Conservation (phyloP, 495 filamentous ascomycete species). For the Penicillium subrubescens region DNA sequence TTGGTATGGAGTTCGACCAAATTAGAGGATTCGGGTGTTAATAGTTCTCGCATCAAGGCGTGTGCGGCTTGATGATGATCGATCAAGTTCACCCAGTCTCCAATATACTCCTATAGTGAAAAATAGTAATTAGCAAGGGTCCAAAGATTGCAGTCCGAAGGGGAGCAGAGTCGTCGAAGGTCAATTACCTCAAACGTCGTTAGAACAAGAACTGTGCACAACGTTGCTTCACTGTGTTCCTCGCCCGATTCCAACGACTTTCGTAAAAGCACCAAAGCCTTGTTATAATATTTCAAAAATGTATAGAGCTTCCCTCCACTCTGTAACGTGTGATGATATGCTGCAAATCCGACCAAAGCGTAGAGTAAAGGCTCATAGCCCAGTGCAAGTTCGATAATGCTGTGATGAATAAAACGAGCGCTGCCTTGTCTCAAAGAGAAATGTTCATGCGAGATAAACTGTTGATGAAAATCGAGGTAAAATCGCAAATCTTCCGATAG, state of each 20-base stretch:
- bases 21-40: constrained; percentile 76
- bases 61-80: constrained; percentile 91
- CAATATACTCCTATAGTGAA: constrained; percentile 75
- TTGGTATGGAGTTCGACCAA: constrained; percentile 66
- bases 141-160: neutral
- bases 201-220: constrained; percentile 88
- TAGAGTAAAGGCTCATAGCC: constrained; percentile 82
- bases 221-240: constrained; percentile 69
- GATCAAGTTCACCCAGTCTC: constrained; percentile 90
- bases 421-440: constrained; percentile 73
- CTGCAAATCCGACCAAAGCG: constrained; percentile 87
- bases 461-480: constrained; percentile 76
- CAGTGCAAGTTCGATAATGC: constrained; percentile 69
- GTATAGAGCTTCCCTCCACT: constrained; percentile 70
- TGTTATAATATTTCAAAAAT: constrained; percentile 90
- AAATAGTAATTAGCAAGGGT: neutral
- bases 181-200: constrained; percentile 85
- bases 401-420: constrained; percentile 70
- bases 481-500: constrained; percentile 70
- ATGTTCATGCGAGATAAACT: constrained; percentile 75
- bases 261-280: constrained; percentile 75
- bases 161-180: neutral
- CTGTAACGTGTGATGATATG: constrained; percentile 78
- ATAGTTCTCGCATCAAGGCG: constrained; percentile 74
- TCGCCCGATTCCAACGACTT: constrained; percentile 69